phyloP scores from a whole-genome alignment of 768 basidiomycete species.

The Hericium erinaceus region DNA sequence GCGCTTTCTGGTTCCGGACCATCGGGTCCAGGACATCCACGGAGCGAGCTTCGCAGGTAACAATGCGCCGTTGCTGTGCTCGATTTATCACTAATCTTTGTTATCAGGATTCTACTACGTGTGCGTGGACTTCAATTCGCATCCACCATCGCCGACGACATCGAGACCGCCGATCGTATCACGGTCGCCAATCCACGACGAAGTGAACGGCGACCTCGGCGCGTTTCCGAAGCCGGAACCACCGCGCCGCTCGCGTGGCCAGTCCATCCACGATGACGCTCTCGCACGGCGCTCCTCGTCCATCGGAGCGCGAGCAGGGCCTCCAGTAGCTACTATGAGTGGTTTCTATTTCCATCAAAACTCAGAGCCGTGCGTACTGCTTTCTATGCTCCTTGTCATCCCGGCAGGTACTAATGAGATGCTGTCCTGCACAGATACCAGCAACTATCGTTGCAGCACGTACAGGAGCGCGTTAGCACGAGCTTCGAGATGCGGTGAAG shows the following conservation, averaged over 20 bases:
- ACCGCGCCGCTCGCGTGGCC: constrained; percentile 12
- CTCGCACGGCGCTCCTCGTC: constrained; percentile 30
- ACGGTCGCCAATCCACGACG: constrained; percentile 27
- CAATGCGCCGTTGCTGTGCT: constrained; percentile 16
- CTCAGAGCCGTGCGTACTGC: constrained; percentile 73
- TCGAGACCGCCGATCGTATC: constrained; percentile 26
- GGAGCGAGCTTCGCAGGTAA: constrained; percentile 92
- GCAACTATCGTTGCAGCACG: constrained; percentile 73
- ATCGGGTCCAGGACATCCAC: constrained; percentile 86
- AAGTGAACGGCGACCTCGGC: constrained; percentile 5
- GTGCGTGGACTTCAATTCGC: constrained; percentile 85
- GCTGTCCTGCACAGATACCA: constrained; percentile 55
- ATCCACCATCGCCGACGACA: constrained; percentile 26
- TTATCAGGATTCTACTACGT: constrained; percentile 84
- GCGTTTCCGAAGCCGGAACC: constrained; percentile 19
- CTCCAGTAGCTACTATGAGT: constrained; percentile 63
- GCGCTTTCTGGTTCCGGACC: constrained; percentile 90
- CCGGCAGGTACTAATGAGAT: constrained; percentile 1
- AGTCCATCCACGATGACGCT: constrained; percentile 25
- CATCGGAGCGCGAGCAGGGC: constrained; percentile 37
- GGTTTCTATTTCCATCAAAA: constrained; percentile 93
- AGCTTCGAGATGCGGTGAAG: constrained; percentile 79
- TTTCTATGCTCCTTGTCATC: background rate
- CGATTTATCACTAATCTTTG: constrained; percentile 1
- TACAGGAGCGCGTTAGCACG: constrained; percentile 62